Evolutionary conservation across 73 alveolate genomes (phyloP), one percentile per base, ranked within the genome.

Genomic region (Paramecium sonneborni): DNA sequence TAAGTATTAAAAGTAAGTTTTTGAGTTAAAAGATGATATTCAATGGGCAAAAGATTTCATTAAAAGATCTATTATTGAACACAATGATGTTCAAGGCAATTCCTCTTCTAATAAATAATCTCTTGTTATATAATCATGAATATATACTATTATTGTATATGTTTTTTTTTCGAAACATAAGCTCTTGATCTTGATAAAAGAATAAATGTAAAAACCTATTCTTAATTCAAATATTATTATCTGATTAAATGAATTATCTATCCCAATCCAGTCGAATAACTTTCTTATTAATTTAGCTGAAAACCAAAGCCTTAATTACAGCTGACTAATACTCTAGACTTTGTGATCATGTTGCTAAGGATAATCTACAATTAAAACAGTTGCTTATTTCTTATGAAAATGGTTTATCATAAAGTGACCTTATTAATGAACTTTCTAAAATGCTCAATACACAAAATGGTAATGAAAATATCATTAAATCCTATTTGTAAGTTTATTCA

Each of bases 21-120:
- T 34, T 14, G 86, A 72, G 20, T 72, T 72, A 30, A 15, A 72
- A 20, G 86, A 72, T 3, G 57, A 72, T 15, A 21, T 72, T 0
- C 1, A 72, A 37, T 72, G 86, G 86, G 86, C 57, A 6, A 35
- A 72, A 72, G 86, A 72, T 62, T 62, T 62, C 24, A 62, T 62
- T 0, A 62, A 62, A n/a, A 62, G 84, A 62, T 62, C 84, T 3
- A 52, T 52, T 1, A 52, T 52, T 15, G 68, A 52, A 52, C 15
- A 52, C 18, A 52, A 52, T 9, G 68, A 52, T 18, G 32, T 18
- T 18, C n/a, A n/a, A 52, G 68, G 68, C 68, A 18, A 52, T 52
- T 10, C 68, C 5, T 18, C 68, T 18, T 52, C 68, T 52, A 52
- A 52, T 3, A 52, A 21, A 52, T 52, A 52, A 52, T 52, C 68